These are phyloP conservation scores for Mucor velutinosus DNA, from an alignment of 371 early-diverging fungal species.

Conservation along the genomic window DNA sequence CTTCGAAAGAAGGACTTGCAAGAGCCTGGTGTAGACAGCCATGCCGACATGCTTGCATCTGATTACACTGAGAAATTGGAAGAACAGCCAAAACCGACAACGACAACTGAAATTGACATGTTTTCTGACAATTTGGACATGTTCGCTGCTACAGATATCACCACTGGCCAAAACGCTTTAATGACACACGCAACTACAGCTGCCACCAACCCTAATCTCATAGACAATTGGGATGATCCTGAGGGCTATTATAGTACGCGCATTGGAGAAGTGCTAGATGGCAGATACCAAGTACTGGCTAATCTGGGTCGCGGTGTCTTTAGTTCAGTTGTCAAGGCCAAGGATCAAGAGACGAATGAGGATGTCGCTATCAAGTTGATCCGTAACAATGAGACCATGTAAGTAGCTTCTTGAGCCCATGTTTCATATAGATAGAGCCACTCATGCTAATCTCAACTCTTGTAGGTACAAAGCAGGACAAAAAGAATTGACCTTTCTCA, in stretches of 20 bases:
- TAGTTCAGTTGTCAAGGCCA: slow-evolving; percentile 89
- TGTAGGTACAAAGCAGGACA: slow-evolving; percentile 86
- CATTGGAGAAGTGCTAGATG: slow-evolving; percentile 81
- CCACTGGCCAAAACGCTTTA: slow-evolving; percentile 28
- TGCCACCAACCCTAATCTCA: slow-evolving; percentile 58
- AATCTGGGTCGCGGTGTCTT: slow-evolving; percentile 95
- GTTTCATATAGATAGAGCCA: neutral
- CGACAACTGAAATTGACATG: slow-evolving; percentile 69
- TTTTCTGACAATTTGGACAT: slow-evolving; percentile 73
- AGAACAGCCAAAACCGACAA: slow-evolving; percentile 1
- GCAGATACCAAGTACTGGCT: slow-evolving; percentile 83
- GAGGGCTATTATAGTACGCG: slow-evolving; percentile 95
- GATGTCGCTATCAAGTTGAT: slow-evolving; percentile 97
- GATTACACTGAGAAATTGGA: slow-evolving; percentile 59
- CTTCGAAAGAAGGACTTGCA: slow-evolving; percentile 57
- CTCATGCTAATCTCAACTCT: neutral
- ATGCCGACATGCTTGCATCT: slow-evolving; percentile 65
- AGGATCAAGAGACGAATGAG: slow-evolving; percentile 64
- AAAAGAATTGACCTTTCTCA: slow-evolving; percentile 87
- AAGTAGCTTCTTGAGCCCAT: slow-evolving; percentile 15
- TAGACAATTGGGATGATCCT: slow-evolving; percentile 94
- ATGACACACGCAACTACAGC: slow-evolving; percentile 7
- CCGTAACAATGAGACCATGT: slow-evolving; percentile 94
- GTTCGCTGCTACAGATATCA: slow-evolving; percentile 37
- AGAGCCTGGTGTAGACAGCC: slow-evolving; percentile 39